phyloP scores from a whole-genome alignment of 768 basidiomycete species.

The Russula vinacea region DNA sequence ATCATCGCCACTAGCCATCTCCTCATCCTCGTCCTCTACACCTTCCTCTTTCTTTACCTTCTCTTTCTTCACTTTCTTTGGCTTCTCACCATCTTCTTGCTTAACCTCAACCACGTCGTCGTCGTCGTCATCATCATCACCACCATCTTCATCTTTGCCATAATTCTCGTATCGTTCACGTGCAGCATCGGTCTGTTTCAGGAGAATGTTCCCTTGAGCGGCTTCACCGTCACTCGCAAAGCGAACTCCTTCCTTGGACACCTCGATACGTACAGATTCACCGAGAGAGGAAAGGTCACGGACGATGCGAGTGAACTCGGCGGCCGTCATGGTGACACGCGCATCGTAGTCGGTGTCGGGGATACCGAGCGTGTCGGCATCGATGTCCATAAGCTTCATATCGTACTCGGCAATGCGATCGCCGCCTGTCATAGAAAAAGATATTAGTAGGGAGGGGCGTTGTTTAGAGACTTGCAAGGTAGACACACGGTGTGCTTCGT shows the following conservation, averaged over 20 bases:
- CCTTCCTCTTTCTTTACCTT: constrained; percentile 47
- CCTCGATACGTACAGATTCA: constrained; percentile 93
- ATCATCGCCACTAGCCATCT: constrained; percentile 51
- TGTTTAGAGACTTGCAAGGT: not conserved
- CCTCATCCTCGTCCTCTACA: constrained; percentile 38
- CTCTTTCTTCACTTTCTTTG: constrained; percentile 50
- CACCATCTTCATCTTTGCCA: constrained; percentile 30
- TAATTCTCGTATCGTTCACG: constrained; percentile 29
- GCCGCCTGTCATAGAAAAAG: constrained; percentile 50
- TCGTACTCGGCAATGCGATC: constrained; percentile 97
- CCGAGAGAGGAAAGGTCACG: constrained; percentile 87
- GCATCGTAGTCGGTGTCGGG: constrained; percentile 98
- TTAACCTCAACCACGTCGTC: constrained; percentile 38
- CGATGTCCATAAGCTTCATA: constrained; percentile 99
- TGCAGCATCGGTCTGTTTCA: constrained; percentile 63
- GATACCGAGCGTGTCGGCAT: constrained; percentile 89
- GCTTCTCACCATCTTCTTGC: constrained; percentile 43
- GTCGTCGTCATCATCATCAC: constrained; percentile 23
- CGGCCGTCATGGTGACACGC: constrained; percentile 78
- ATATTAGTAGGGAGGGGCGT: constrained; percentile 7
- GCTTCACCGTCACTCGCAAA: constrained; percentile 93
- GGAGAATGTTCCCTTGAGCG: constrained; percentile 81
- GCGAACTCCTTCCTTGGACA: constrained; percentile 90
- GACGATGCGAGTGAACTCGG: constrained; percentile 90
- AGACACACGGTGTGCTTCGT: constrained; percentile 81